phyloP scores from a whole-genome alignment of 805 yeast genomes.

The Candida morakotiae region DNA sequence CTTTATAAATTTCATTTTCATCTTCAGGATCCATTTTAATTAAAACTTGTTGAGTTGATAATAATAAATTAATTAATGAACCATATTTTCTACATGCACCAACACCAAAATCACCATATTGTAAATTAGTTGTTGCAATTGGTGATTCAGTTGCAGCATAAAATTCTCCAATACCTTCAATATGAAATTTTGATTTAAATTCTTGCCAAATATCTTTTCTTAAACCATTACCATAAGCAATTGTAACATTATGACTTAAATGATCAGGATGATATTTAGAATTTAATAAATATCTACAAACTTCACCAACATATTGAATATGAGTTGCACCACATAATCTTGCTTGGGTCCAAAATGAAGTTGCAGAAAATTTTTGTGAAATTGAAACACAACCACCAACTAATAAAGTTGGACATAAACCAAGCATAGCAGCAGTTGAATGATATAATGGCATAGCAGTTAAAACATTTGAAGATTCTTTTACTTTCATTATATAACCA shows the following conservation, averaged over 20 bases:
- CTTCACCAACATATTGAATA: constrained; percentile 92
- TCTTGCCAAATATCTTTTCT: constrained; percentile 84
- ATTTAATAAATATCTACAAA: constrained; percentile 77
- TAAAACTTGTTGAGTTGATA: constrained; percentile 52
- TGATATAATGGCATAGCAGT: constrained; percentile 96
- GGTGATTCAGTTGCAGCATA: constrained; percentile 95
- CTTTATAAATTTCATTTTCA: constrained; percentile 65
- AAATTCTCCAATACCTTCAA: constrained; percentile 79
- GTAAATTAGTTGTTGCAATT: constrained; percentile 77
- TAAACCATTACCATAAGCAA: constrained; percentile 89
- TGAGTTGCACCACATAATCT: constrained; percentile 68
- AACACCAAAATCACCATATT: constrained; percentile 71
- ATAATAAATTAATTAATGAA: constrained; percentile 45
- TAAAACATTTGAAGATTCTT: constrained; percentile 55
- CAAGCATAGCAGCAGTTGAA: constrained; percentile 87
- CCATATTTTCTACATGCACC: constrained; percentile 90
- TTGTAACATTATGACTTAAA: constrained; percentile 50
- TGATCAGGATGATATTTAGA: constrained; percentile 67
- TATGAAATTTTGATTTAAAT: constrained; percentile 73
- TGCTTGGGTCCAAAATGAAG: constrained; percentile 88
- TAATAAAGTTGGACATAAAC: constrained; percentile 63
- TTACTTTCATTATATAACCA: constrained; percentile 62
- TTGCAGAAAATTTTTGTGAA: constrained; percentile 77
- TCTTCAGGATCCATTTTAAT: constrained; percentile 81
- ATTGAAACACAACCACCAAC: constrained; percentile 75